These are phyloP conservation scores for Phalaenopsis equestris DNA, from an alignment of 106 monocot species.

Conservation along the genomic window DNA sequence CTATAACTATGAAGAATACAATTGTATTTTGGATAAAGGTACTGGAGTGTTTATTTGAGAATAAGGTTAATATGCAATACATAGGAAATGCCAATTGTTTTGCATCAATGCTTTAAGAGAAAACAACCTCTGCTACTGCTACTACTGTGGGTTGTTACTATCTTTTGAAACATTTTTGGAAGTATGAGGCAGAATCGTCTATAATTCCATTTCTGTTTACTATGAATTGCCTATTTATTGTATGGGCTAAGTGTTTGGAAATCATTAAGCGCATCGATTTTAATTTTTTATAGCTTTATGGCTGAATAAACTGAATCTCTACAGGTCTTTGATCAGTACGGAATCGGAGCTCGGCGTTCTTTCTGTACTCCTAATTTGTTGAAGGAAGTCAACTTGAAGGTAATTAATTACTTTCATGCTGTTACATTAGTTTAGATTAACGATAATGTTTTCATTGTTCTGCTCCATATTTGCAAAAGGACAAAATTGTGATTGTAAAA, in stretches of 20 bases:
- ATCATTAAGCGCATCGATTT: background rate
- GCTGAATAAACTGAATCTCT: background rate
- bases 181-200: background rate
- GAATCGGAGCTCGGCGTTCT: constrained; percentile 47
- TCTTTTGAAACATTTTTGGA: background rate
- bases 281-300: background rate
- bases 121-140: background rate
- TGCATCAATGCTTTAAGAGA: background rate
- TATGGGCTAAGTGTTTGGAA: background rate
- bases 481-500: background rate
- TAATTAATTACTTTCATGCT: constrained; percentile 3
- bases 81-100: constrained; percentile 1
- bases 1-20: background rate
- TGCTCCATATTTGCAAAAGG: background rate
- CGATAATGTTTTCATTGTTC: background rate
- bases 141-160: background rate
- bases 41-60: background rate
- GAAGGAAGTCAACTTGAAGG: constrained; percentile 57
- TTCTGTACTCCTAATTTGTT: constrained; percentile 42
- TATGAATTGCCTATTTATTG: background rate
- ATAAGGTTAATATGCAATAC: background rate
- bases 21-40: background rate
- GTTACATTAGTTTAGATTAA: background rate
- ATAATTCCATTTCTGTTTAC: background rate
- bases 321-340: constrained; percentile 72